Base-by-base conservation (phyloP, 1,284 basidiomycete genomes). In the Tylopilus sp. region DNA sequence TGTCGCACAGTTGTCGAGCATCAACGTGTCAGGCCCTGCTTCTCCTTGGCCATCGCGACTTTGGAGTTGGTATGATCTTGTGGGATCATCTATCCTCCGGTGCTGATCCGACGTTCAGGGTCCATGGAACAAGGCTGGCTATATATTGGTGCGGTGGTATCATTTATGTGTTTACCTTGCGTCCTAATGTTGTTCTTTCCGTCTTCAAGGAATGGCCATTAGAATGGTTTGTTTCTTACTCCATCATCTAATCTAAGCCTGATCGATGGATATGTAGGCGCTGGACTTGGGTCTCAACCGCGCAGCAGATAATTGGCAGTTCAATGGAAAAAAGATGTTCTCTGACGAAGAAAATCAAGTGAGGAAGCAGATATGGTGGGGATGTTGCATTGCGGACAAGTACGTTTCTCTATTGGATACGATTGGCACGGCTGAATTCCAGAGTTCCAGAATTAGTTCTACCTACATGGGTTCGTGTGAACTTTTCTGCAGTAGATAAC, bases 71-170 rank as follows among this genome's bases (percentile, higher is more conserved):
- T 76, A 57, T 30, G 64, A 11, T 31, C 18, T 42, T 42, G 1
- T 46, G 11, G 15, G 12, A 17, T 45, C 5, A 12, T 34, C 18
- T 20, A 21, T 31, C 36, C 15, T 41, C 21, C 44, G 14, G 11
- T 51, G 37, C 53, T 66, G 29, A 57, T 11, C n/a, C 15, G 28
- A 26, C 24, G 47, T 34, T 42, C 53, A 77, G 75, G 81, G 33
- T 77, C 77, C 4, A 88, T 89, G 84, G 85, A 88, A 53, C 83
- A 88, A 61, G 86, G 85, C 2, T 92, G 89, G 88, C 73, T 88
- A 44, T 88, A 83, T 59, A 80, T 83, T 54, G 88, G 86, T 85
- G 57, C 50, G 74, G 62, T 54, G 46, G 47, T 29, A 51, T 55
- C 21, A 47, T 11, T 37, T 43, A 28, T 46, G 46, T 39, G 33